A percentile compares a stretch with the other conserved stretches of the same genome.
phyloP scores from a whole-genome alignment of 805 yeast genomes.

The Ogataea sp. region DNA sequence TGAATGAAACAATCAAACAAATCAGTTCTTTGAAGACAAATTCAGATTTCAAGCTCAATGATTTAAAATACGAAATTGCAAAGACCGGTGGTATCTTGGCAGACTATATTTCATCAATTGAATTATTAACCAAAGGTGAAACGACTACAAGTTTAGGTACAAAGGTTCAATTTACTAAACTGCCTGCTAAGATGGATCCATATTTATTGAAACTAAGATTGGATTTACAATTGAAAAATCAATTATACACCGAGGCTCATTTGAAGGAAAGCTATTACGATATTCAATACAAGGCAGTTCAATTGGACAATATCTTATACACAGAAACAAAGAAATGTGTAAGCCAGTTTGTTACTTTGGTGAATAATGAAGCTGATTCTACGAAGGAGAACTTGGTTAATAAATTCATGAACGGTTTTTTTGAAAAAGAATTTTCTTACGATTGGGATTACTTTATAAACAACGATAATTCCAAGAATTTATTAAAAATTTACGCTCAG shows the following conservation, averaged over 20 bases:
- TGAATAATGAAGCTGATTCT: conserved; percentile 42
- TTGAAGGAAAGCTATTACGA: conserved; percentile 58
- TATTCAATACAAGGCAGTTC: conserved; percentile 57
- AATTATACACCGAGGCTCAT: conserved; percentile 55
- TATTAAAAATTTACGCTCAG: conserved; percentile 28
- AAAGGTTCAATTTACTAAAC: conserved; percentile 11
- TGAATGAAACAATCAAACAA: conserved; percentile 46
- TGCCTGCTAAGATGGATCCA: conserved; percentile 41
- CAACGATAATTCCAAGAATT: conserved; percentile 32
- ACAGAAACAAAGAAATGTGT: conserved; percentile 53
- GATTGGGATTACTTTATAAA: conserved; percentile 67
- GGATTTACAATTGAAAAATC: conserved; percentile 59
- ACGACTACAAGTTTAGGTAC: conserved; percentile 24
- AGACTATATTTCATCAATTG: conserved; percentile 37
- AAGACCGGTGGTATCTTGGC: conserved; percentile 50
- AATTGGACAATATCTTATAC: conserved; percentile 55
- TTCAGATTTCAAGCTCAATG: conserved; percentile 48
- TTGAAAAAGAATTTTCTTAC: conserved; percentile 48
- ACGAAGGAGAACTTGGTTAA: conserved; percentile 44
- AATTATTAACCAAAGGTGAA: conserved; percentile 29
- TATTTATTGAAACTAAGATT: conserved; percentile 51
- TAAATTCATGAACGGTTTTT: conserved; percentile 41
- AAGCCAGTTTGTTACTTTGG: conserved; percentile 39
- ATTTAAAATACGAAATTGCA: conserved; percentile 52
- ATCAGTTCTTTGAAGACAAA: conserved; percentile 40